Evolutionary conservation across 2,329 filamentous ascomycete species (phyloP).

Genomic region (Fusarium chlamydosporum): DNA sequence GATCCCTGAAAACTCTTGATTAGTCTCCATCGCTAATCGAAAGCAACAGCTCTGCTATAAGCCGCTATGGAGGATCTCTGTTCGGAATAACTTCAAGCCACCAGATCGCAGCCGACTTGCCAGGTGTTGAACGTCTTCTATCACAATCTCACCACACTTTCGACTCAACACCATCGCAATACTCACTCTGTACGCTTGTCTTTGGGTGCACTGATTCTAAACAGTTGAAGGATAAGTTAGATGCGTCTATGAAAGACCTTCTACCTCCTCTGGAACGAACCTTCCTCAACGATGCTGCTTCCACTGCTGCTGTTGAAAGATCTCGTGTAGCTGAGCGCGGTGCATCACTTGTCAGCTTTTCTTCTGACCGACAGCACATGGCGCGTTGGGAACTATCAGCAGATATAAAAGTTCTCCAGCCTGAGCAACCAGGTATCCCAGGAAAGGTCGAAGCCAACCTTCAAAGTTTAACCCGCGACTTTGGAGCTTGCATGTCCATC

Average conservation of each 20-base stretch:
- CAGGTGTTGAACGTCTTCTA: conserved; percentile 36
- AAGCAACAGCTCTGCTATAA: conserved; percentile 12
- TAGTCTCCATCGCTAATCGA: background rate
- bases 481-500: conserved; percentile 46
- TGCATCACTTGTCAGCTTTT: conserved; percentile 38
- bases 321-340: conserved; percentile 30
- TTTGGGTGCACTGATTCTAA: conserved; percentile 29
- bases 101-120: conserved; percentile 35
- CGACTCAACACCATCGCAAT: conserved; percentile 20
- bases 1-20: too few species aligned
- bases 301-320: conserved; percentile 38
- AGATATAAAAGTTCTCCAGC: conserved; percentile 4
- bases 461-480: conserved; percentile 35
- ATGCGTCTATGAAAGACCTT: conserved; percentile 22
- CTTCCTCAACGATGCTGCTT: conserved; percentile 43
- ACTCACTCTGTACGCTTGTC: conserved; percentile 34
- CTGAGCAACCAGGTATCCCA: background rate
- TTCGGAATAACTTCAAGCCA: conserved; percentile 42
- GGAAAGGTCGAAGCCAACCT: conserved; percentile 28
- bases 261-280: conserved; percentile 30
- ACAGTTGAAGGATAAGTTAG: conserved; percentile 24
- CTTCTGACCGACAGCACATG: conserved; percentile 18
- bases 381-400: conserved; percentile 42
- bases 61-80: conserved; percentile 37
- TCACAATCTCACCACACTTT: conserved; percentile 35